These are phyloP conservation scores for Lactifluus volemus DNA, from an alignment of 768 basidiomycete genomes.

Conservation along the genomic window DNA sequence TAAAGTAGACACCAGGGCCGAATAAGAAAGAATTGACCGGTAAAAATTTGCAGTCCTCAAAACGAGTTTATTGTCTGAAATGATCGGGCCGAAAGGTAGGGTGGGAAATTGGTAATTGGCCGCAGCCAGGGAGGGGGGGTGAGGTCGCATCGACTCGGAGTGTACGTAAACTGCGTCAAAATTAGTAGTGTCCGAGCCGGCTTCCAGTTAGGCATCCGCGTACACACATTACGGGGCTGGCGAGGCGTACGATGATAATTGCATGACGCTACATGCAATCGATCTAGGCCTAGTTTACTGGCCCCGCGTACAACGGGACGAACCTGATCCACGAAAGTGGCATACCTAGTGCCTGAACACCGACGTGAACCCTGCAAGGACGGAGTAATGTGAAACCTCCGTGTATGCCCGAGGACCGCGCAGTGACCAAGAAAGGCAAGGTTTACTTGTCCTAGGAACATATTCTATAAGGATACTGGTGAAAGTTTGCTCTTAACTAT, in stretches of 20 bases:
- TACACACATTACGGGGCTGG: slow-evolving; percentile 34
- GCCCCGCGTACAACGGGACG: slow-evolving; percentile 27
- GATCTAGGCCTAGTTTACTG: slow-evolving; percentile 22
- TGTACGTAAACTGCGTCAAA: slow-evolving; percentile 40
- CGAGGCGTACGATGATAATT: slow-evolving; percentile 27
- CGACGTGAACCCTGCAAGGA: slow-evolving; percentile 29
- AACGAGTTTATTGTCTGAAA: slow-evolving; percentile 34
- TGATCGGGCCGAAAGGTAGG: background rate
- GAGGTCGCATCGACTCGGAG: slow-evolving; percentile 31
- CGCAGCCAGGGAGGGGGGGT: background rate
- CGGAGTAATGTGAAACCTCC: background rate
- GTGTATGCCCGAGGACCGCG: slow-evolving; percentile 4
- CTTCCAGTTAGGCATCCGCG: slow-evolving; percentile 31
- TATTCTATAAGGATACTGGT: slow-evolving; percentile 33
- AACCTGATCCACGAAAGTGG: slow-evolving; percentile 30
- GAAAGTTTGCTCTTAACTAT: slow-evolving; percentile 29
- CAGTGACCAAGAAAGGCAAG: slow-evolving; percentile 35
- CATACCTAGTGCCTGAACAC: slow-evolving; percentile 28
- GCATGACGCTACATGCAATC: slow-evolving; percentile 1
- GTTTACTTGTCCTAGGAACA: slow-evolving; percentile 39
- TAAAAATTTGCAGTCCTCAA: slow-evolving; percentile 41
- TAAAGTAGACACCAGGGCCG: background rate
- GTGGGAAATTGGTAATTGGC: slow-evolving; percentile 19
- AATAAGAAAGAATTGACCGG: slow-evolving; percentile 32
- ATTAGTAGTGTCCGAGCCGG: slow-evolving; percentile 27